phyloP scores from a whole-genome alignment of 1,284 basidiomycete species.

The Sparassis latifolia region DNA sequence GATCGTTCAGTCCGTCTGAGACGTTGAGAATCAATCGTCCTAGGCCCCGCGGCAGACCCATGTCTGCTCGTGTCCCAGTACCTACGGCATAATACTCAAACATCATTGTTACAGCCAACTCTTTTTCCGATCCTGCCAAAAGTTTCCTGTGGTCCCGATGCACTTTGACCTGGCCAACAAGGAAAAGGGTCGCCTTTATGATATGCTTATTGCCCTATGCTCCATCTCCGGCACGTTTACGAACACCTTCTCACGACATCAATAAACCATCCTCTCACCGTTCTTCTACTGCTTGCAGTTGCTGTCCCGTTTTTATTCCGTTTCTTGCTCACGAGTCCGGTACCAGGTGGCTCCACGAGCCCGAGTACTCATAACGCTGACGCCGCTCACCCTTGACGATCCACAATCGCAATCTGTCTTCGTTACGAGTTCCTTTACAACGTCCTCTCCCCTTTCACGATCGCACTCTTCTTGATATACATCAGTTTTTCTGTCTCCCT shows the following conservation, averaged over 20 bases:
- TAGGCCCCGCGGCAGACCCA: conserved; percentile 50
- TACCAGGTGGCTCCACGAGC: no score
- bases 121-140: conserved; percentile 3
- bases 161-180: conserved; percentile 3
- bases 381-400: conserved; percentile 4
- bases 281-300: background rate
- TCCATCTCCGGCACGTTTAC: conserved; percentile 9
- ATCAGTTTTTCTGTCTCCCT: conserved; percentile 4
- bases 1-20: conserved; percentile 43
- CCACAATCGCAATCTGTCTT: conserved; percentile 3
- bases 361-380: conserved; percentile 8
- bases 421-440: conserved; percentile 7
- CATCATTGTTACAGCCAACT: conserved; percentile 3
- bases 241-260: conserved; percentile 1
- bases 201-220: conserved; percentile 22
- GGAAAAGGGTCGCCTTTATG: conserved; percentile 14
- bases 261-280: conserved; percentile 5
- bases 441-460: conserved; percentile 1
- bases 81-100: conserved; percentile 12
- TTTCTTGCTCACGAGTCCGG: conserved; percentile 4
- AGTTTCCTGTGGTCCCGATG: conserved; percentile 2
- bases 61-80: conserved; percentile 31
- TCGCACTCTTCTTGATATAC: conserved; percentile 1
- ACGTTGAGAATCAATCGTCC: conserved; percentile 62
- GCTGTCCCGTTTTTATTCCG: conserved; percentile 6